These are phyloP conservation scores for Dendrobium catenatum DNA, from an alignment of 106 monocot genomes.

Conservation along the genomic window DNA sequence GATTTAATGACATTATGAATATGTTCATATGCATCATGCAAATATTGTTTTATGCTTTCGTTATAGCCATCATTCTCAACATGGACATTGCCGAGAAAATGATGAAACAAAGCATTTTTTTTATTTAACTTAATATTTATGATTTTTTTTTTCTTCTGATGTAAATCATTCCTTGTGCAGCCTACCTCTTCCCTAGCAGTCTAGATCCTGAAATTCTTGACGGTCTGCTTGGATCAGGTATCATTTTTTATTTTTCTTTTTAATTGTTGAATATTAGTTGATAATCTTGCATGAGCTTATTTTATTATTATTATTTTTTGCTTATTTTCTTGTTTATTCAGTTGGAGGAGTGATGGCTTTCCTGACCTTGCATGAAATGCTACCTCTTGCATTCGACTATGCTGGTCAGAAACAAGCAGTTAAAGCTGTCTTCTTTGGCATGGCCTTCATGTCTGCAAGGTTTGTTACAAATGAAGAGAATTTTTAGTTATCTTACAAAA, in stretches of 20 bases:
- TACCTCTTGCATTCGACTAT: constrained; percentile 99
- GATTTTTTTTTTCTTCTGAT: not conserved
- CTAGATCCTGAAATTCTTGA: constrained; percentile 92
- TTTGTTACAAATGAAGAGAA: constrained; percentile 15
- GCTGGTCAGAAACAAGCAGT: constrained; percentile 98
- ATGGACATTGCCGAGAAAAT: not conserved
- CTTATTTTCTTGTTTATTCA: constrained; percentile 13
- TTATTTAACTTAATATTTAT: not conserved
- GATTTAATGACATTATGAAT: not conserved
- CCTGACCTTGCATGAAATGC: constrained; percentile 97
- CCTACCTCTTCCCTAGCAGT: constrained; percentile 90
- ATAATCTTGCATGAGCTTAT: not conserved
- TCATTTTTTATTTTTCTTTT: constrained; percentile 3
- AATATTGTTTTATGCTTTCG: not conserved
- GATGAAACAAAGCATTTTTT: not conserved
- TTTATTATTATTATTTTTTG: not conserved
- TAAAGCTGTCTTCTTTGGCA: constrained; percentile 93
- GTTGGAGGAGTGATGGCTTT: constrained; percentile 99
- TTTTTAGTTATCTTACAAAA: not conserved
- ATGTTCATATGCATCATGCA: not conserved
- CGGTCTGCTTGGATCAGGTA: constrained; percentile 96
- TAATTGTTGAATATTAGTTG: not conserved
- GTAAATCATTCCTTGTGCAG: constrained; percentile 32
- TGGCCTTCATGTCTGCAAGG: constrained; percentile 99
- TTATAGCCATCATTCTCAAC: not conserved